These are phyloP conservation scores for Tylopilus sp. DNA, from an alignment of 1,284 basidiomycete genomes.

Conservation along the genomic window DNA sequence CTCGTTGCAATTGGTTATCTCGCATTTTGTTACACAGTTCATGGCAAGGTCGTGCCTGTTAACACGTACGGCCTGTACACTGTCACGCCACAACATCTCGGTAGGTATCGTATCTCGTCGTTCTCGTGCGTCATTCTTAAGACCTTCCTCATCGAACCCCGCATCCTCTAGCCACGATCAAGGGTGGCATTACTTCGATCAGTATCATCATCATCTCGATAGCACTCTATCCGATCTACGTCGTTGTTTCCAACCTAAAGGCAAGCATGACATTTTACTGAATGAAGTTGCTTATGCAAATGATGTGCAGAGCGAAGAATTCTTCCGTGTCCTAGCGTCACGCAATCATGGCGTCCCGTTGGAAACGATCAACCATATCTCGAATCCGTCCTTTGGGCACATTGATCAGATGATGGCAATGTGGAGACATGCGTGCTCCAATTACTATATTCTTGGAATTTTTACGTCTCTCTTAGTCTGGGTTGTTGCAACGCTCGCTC, in stretches of 20 bases:
- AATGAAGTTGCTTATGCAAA: not conserved
- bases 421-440: constrained; percentile 3
- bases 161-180: constrained; percentile 8
- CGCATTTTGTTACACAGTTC: constrained; percentile 13
- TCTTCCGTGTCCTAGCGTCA: constrained; percentile 10
- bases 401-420: constrained; percentile 5
- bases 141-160: too few species aligned
- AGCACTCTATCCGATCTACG: constrained; percentile 7
- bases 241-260: constrained; percentile 9
- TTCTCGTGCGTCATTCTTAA: too few species aligned
- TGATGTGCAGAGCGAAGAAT: constrained; percentile 13
- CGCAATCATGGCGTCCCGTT: constrained; percentile 1
- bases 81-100: constrained; percentile 1
- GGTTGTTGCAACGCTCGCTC: constrained; percentile 1
- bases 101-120: not conserved
- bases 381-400: constrained; percentile 8
- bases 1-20: constrained; percentile 8
- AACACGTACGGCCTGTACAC: not conserved
- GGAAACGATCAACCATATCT: constrained; percentile 11
- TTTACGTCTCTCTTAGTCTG: constrained; percentile 5
- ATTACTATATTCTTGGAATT: constrained; percentile 8
- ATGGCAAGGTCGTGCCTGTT: constrained; percentile 13
- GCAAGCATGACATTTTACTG: not conserved
- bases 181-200: constrained; percentile 9
- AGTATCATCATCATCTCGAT: constrained; percentile 18